Conservation (phyloP, 306 rosid genomes). For the Sindora glabra region DNA sequence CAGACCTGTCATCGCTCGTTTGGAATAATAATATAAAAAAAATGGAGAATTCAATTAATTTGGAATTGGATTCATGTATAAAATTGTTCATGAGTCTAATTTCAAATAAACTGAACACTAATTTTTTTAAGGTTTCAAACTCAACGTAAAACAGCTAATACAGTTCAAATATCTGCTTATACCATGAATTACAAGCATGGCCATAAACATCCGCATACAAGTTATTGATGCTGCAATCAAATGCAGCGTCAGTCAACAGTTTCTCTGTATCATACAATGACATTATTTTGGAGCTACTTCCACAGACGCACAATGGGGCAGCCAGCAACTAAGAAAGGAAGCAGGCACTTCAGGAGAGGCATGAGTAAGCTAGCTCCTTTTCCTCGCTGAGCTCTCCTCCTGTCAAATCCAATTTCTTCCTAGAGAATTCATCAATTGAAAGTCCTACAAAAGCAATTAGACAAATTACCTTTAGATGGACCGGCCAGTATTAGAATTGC, state of each 20-base stretch:
- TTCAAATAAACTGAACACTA: no score
- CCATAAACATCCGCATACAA: conserved; percentile 17
- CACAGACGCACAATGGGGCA: conserved; percentile 10
- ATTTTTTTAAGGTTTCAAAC: no score
- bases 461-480: not conserved
- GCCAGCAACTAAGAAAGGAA: not conserved
- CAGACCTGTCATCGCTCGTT: no score
- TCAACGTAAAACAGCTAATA: no score
- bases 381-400: conserved; percentile 83
- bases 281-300: conserved; percentile 46
- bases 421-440: conserved; percentile 69
- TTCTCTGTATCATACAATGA: conserved; percentile 25
- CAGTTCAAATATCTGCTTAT: no score
- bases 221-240: conserved; percentile 17
- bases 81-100: no score
- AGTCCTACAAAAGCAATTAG: conserved; percentile 53
- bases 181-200: not conserved
- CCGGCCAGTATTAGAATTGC: not conserved
- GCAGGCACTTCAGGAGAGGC: conserved; percentile 58
- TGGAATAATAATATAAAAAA: no score
- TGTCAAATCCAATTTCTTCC: conserved; percentile 85
- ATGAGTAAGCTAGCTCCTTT: conserved; percentile 84
- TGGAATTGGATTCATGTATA: no score
- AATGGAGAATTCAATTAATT: no score
- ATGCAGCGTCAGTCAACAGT: conserved; percentile 25